Conservation (phyloP, 768 basidiomycete species). For the Rhizopogon vulgaris region DNA sequence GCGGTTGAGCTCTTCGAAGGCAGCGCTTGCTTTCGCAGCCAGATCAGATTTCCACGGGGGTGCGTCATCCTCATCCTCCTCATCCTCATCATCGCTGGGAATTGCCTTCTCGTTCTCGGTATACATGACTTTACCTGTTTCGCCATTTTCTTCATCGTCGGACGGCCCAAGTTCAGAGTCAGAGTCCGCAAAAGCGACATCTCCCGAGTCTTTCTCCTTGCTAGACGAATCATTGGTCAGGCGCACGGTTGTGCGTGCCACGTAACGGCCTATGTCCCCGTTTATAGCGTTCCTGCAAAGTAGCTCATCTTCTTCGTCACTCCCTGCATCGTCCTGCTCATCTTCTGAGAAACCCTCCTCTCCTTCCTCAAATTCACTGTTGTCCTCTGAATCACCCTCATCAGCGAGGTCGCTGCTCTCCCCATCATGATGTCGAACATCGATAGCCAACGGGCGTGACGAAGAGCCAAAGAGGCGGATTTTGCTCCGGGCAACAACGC, state of each 20-base stretch:
- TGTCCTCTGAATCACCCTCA: slow-evolving; percentile 22
- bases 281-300: background rate
- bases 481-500: slow-evolving; percentile 71
- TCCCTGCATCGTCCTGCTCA: slow-evolving; percentile 9
- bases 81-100: slow-evolving; percentile 40
- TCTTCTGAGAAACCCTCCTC: slow-evolving; percentile 23
- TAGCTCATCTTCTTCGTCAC: slow-evolving; percentile 3
- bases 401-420: slow-evolving; percentile 31
- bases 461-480: slow-evolving; percentile 85
- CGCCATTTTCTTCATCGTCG: slow-evolving; percentile 33
- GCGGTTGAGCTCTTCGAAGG: slow-evolving; percentile 34
- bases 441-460: slow-evolving; percentile 55
- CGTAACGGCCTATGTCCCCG: slow-evolving; percentile 44
- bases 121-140: slow-evolving; percentile 31
- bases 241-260: slow-evolving; percentile 35
- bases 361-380: slow-evolving; percentile 20
- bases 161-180: slow-evolving; percentile 66
- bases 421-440: slow-evolving; percentile 25
- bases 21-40: slow-evolving; percentile 39
- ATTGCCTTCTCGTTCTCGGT: slow-evolving; percentile 48
- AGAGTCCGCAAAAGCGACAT: slow-evolving; percentile 68
- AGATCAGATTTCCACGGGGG: slow-evolving; percentile 78
- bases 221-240: slow-evolving; percentile 32
- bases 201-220: slow-evolving; percentile 30
- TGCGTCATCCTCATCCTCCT: slow-evolving; percentile 30